These are phyloP conservation scores for Fagus crenata DNA, from an alignment of 306 rosid genomes.

Conservation along the genomic window DNA sequence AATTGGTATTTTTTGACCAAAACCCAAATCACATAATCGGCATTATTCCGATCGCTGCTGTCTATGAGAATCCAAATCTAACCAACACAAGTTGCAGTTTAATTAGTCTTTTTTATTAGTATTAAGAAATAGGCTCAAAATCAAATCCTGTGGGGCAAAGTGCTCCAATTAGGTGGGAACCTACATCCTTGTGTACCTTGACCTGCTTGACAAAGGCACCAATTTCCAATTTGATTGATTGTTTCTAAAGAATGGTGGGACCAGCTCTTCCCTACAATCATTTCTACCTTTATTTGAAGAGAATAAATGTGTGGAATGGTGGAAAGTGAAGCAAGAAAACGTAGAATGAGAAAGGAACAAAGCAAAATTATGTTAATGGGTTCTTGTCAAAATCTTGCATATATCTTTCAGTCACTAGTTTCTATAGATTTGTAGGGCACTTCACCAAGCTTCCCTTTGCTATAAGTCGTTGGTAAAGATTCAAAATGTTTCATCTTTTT, in stretches of 20 bases:
- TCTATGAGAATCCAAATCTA: background rate
- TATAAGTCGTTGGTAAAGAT: constrained; percentile 60
- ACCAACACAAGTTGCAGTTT: constrained; percentile 27
- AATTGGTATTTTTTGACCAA: too few species aligned
- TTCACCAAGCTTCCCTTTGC: constrained; percentile 56
- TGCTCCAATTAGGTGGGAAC: constrained; percentile 52
- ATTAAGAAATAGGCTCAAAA: constrained; percentile 1
- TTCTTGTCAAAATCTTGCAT: constrained; percentile 86
- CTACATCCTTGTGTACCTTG: constrained; percentile 44
- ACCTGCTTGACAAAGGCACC: constrained; percentile 50
- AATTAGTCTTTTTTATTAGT: constrained; percentile 1
- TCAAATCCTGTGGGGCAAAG: constrained; percentile 12
- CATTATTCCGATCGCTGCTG: background rate
- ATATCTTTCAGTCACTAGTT: constrained; percentile 64
- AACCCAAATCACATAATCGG: background rate
- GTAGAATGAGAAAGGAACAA: constrained; percentile 70
- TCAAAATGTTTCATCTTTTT: constrained; percentile 73
- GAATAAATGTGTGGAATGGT: constrained; percentile 74
- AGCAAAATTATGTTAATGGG: constrained; percentile 72
- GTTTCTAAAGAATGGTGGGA: constrained; percentile 44
- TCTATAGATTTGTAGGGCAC: constrained; percentile 62
- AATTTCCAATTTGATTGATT: constrained; percentile 54
- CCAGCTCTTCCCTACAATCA: constrained; percentile 51
- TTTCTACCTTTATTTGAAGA: constrained; percentile 64
- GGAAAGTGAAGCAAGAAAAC: constrained; percentile 63